These are phyloP conservation scores for Nissolia schottii DNA, from an alignment of 306 rosid genomes.

Conservation along the genomic window DNA sequence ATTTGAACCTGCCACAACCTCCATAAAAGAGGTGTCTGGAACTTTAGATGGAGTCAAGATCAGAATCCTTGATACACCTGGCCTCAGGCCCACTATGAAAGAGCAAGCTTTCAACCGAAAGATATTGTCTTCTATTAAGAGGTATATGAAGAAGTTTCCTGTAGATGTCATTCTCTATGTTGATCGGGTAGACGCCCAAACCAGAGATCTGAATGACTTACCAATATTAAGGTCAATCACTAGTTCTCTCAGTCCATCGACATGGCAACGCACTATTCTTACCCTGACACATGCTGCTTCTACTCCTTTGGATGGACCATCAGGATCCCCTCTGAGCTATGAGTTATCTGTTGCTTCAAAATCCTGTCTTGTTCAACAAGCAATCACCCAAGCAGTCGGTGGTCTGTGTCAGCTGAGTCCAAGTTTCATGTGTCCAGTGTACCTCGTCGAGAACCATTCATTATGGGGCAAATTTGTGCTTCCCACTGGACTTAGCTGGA, in stretches of 20 bases:
- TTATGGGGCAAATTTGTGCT: conserved; percentile 30
- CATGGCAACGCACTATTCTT: conserved; percentile 47
- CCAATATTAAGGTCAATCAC: conserved; percentile 49
- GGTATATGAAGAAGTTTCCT: conserved; percentile 36
- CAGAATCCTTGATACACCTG: conserved; percentile 61
- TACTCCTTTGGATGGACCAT: conserved; percentile 44
- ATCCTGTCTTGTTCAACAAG: conserved; percentile 42
- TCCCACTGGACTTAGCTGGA: conserved; percentile 40
- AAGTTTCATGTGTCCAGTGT: conserved; percentile 37
- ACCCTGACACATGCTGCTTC: conserved; percentile 61
- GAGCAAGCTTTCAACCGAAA: conserved; percentile 52
- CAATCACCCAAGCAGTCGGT: conserved; percentile 38
- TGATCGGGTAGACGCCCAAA: conserved; percentile 46
- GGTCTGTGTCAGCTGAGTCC: conserved; percentile 25
- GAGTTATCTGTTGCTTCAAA: conserved; percentile 43
- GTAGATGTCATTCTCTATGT: conserved; percentile 47
- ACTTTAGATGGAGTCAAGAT: conserved; percentile 45
- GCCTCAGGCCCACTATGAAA: conserved; percentile 36
- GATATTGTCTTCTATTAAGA: conserved; percentile 37
- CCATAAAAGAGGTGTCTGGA: conserved; percentile 42
- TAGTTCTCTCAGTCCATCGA: conserved; percentile 36
- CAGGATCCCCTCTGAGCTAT: conserved; percentile 45
- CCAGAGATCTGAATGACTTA: conserved; percentile 33
- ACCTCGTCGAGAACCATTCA: conserved; percentile 56
- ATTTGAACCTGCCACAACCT: conserved; percentile 47